phyloP scores from a whole-genome alignment of 2,329 filamentous ascomycete species.

The Fusarium pilosicola region DNA sequence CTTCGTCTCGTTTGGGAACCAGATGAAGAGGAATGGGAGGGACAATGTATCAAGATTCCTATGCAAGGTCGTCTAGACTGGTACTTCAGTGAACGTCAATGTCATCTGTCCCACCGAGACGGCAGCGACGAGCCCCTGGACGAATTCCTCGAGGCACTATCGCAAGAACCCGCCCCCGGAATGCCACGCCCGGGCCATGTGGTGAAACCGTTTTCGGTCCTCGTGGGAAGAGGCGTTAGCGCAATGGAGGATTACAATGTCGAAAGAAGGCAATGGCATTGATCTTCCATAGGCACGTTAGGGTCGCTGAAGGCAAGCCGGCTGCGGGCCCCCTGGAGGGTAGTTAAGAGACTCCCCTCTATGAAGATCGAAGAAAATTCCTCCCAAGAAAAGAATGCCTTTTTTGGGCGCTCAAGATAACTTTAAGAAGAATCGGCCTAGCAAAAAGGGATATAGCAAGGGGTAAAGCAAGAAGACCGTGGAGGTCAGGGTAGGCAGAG shows the following conservation, averaged over 20 bases:
- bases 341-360: too few species aligned
- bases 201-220: neutral
- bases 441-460: too few species aligned
- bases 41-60: neutral
- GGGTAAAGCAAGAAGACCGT: too few species aligned
- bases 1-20: neutral
- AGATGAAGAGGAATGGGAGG: neutral
- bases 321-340: too few species aligned
- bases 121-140: neutral
- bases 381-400: too few species aligned
- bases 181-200: fast-evolving
- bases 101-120: neutral
- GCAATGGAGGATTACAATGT: fast-evolving
- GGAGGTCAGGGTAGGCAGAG: too few species aligned
- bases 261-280: fast-evolving
- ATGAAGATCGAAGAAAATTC: too few species aligned
- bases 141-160: neutral
- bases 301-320: too few species aligned
- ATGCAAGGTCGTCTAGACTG: neutral
- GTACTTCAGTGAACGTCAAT: neutral
- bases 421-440: too few species aligned
- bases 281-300: too few species aligned
- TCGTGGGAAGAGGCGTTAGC: fast-evolving
- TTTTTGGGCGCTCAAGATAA: too few species aligned
- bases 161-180: neutral